phyloP scores from a whole-genome alignment of 2,329 filamentous ascomycete species.

The Geosmithia putterillii region DNA sequence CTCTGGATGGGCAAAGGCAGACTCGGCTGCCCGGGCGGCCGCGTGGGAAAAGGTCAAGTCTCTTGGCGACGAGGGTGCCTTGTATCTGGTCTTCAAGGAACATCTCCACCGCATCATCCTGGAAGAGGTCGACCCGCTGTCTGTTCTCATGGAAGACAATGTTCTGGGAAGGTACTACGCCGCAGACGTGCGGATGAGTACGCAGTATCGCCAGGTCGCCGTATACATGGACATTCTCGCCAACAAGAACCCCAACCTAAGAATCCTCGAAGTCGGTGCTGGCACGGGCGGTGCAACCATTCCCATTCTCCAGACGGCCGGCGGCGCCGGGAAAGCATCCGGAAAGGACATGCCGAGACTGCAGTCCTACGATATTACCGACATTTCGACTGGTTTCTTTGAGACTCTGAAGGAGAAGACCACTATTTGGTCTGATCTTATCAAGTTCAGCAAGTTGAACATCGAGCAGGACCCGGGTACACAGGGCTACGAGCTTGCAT shows the following conservation, averaged over 20 bases:
- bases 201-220: background rate
- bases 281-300: conserved; percentile 22
- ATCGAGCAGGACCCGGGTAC: conserved; percentile 1
- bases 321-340: conserved; percentile 3
- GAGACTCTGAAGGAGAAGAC: conserved; percentile 14
- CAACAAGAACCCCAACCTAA: conserved; percentile 13
- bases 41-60: no score
- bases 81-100: no score
- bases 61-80: no score
- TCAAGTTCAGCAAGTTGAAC: conserved; percentile 4
- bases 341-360: conserved; percentile 13
- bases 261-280: conserved; percentile 27
- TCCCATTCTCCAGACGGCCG: conserved; percentile 18
- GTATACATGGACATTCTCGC: conserved; percentile 8
- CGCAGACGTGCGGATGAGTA: background rate
- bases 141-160: background rate
- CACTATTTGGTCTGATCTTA: conserved; percentile 7
- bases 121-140: background rate
- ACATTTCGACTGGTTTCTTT: conserved; percentile 29
- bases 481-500: background rate
- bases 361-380: conserved; percentile 29
- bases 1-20: no score
- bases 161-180: background rate
- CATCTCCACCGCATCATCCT: no score
- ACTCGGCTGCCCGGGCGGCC: no score